Evolutionary conservation across 352 stramenopile species (phyloP).

Genomic region (Pythium periplocum): DNA sequence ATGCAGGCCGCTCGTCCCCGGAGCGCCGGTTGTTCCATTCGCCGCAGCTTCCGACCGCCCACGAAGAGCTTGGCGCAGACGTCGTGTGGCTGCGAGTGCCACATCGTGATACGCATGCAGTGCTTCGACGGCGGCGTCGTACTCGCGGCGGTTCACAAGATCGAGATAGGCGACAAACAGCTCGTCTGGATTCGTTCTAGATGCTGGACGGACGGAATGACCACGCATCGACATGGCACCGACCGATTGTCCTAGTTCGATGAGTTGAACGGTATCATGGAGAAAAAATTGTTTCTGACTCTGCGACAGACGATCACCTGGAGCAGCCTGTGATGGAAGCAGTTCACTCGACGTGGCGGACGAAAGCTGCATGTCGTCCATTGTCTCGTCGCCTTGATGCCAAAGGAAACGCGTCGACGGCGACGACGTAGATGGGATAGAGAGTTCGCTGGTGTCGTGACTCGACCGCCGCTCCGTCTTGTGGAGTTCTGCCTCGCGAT

Average conservation of each 20-base stretch:
- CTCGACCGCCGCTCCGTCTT: conserved; percentile 15
- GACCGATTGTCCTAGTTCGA: conserved; percentile 22
- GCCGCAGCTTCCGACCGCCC: background rate
- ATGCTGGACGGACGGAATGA: background rate
- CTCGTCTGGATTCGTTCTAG: conserved; percentile 38
- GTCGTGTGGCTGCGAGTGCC: conserved; percentile 31
- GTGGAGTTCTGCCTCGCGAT: conserved; percentile 39
- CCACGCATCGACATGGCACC: background rate
- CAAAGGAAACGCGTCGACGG: conserved; percentile 17
- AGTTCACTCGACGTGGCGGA: background rate
- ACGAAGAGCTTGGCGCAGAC: conserved; percentile 4
- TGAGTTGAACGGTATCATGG: conserved; percentile 32
- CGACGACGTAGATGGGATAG: conserved; percentile 17
- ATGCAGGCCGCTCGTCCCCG: conserved; percentile 23
- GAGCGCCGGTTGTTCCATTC: background rate
- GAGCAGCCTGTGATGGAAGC: conserved; percentile 16
- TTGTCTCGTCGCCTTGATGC: conserved; percentile 10
- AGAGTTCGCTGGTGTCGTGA: conserved; percentile 10
- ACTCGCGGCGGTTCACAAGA: conserved; percentile 76
- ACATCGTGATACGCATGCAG: conserved; percentile 95
- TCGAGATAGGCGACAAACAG: conserved; percentile 88
- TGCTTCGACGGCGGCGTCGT: conserved; percentile 80
- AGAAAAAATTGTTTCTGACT: conserved; percentile 60
- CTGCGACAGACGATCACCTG: conserved; percentile 22
- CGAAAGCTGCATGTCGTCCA: conserved; percentile 19